A percentile compares a stretch with the other conserved stretches of the same genome.
phyloP scores from a whole-genome alignment of 208 protist species.

The Leptomonas pyrrhocoris region DNA sequence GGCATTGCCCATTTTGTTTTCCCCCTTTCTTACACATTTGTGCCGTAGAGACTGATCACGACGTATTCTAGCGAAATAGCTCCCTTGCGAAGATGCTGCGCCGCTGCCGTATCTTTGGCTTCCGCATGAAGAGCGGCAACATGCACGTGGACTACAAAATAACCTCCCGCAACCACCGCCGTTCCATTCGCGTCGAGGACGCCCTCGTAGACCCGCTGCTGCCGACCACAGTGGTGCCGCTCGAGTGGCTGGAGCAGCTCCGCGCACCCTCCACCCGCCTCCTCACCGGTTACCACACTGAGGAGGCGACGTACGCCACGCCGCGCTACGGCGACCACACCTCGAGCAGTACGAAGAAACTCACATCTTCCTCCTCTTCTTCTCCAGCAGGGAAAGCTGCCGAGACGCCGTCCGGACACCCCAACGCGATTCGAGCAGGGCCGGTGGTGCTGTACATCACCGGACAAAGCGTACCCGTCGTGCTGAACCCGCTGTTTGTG shows the following conservation, averaged over 20 bases:
- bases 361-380: background rate
- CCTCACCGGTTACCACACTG: constrained; percentile 71
- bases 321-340: constrained; percentile 46
- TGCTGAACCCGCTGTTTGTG: constrained; percentile 83
- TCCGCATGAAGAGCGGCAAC: constrained; percentile 63
- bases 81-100: constrained; percentile 40
- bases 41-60: background rate
- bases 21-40: no score
- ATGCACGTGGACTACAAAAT: constrained; percentile 91
- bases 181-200: constrained; percentile 76
- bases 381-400: background rate
- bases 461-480: constrained; percentile 71
- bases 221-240: constrained; percentile 63
- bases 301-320: constrained; percentile 56
- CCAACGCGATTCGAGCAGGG: constrained; percentile 74
- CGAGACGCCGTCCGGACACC: background rate
- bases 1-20: background rate
- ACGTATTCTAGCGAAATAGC: background rate
- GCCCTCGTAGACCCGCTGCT: constrained; percentile 77
- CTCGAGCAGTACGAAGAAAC: constrained; percentile 1
- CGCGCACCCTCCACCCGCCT: constrained; percentile 71
- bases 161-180: constrained; percentile 75
- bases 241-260: constrained; percentile 82
- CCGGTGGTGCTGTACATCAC: constrained; percentile 88
- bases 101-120: constrained; percentile 29